These are phyloP conservation scores for Pisolithus albus DNA, from an alignment of 768 basidiomycete species.

Conservation along the genomic window DNA sequence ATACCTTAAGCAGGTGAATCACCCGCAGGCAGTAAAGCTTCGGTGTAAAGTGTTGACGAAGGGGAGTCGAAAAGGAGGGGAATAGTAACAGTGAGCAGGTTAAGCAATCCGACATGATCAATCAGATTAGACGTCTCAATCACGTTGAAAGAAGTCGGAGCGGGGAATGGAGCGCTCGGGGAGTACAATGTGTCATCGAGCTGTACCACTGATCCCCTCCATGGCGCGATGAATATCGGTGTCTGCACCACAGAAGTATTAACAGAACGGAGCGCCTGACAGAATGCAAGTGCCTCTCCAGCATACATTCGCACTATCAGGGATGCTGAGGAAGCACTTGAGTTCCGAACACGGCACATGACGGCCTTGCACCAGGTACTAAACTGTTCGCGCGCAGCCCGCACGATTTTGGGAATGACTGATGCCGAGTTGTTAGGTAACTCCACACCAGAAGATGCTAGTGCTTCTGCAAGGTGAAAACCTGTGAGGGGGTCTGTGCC, in stretches of 20 bases:
- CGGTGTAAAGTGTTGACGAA: conserved; percentile 25
- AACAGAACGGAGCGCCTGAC: conserved; percentile 19
- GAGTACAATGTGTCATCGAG: conserved; percentile 20
- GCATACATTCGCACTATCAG: conserved; percentile 23
- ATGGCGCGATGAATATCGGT: conserved; percentile 14
- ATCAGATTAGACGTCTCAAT: conserved; percentile 29
- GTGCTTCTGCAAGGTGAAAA: conserved; percentile 26
- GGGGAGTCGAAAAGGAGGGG: conserved; percentile 20
- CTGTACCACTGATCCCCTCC: conserved; percentile 18
- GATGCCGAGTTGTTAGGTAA: neutral
- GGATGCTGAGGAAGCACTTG: conserved; percentile 2
- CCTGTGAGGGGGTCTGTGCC: conserved; percentile 24
- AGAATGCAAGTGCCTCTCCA: conserved; percentile 25
- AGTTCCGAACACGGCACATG: conserved; percentile 6
- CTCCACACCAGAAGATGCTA: conserved; percentile 7
- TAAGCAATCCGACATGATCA: conserved; percentile 26
- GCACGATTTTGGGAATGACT: conserved; percentile 16
- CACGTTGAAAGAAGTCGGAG: conserved; percentile 26
- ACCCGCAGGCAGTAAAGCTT: conserved; percentile 15
- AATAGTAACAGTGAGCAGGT: conserved; percentile 16
- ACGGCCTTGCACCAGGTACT: conserved; percentile 22
- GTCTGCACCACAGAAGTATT: conserved; percentile 9
- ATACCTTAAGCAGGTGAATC: conserved; percentile 9
- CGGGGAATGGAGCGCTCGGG: conserved; percentile 6
- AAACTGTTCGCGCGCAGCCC: conserved; percentile 16